Evolutionary conservation across 768 basidiomycete species (phyloP).

Genomic region (Tremella yokohamensis): DNA sequence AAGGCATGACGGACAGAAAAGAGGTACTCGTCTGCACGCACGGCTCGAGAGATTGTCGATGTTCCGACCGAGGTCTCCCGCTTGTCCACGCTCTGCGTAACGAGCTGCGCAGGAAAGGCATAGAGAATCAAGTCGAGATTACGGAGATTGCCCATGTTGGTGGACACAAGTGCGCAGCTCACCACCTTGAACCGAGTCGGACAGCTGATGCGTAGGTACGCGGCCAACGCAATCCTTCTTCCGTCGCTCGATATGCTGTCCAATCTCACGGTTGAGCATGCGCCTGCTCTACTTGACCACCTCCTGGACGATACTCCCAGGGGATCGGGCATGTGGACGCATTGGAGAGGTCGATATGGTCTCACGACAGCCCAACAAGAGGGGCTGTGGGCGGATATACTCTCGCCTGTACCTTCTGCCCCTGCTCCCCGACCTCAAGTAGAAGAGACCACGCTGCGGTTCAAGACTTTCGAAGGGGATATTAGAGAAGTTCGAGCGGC

Average conservation of each 20-base stretch:
- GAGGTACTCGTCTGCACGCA: conserved; percentile 67
- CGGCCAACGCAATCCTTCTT: conserved; percentile 50
- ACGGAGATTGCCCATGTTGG: conserved; percentile 75
- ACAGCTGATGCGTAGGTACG: conserved; percentile 31
- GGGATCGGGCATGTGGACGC: conserved; percentile 42
- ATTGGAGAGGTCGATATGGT: conserved; percentile 74
- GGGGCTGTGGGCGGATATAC: conserved; percentile 24
- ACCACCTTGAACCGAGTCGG: not conserved
- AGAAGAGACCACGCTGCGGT: conserved; percentile 14
- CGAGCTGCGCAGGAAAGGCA: conserved; percentile 56
- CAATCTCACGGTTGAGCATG: conserved; percentile 59
- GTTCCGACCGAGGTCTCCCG: conserved; percentile 63
- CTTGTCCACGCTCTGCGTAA: conserved; percentile 59
- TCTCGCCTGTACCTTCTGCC: too few relatives aligned
- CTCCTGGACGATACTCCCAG: conserved; percentile 49
- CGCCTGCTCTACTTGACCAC: conserved; percentile 58
- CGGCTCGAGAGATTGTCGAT: conserved; percentile 72
- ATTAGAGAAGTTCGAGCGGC: conserved; percentile 21
- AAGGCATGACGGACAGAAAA: not conserved
- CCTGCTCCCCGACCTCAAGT: not conserved
- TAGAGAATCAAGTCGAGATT: conserved; percentile 53
- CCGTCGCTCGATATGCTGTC: conserved; percentile 60
- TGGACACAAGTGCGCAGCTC: conserved; percentile 68
- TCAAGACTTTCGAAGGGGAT: conserved; percentile 44
- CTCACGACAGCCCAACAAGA: conserved; percentile 60